phyloP scores from a whole-genome alignment of 805 yeast species.

The Yarrowia porcina region DNA sequence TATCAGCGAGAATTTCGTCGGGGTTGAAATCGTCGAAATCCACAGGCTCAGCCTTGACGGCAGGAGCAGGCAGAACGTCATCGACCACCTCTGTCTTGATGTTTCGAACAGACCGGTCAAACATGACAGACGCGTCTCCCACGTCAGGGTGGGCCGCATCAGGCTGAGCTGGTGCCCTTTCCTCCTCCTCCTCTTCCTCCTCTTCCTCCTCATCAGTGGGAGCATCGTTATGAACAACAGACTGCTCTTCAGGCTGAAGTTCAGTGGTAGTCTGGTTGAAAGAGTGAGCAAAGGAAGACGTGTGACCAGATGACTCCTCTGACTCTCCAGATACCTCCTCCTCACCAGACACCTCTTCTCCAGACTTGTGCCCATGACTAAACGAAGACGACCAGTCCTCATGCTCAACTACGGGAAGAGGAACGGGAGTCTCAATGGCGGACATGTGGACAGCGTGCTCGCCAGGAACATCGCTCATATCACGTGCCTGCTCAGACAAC shows the following conservation, averaged over 20 bases:
- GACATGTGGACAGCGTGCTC: neutral
- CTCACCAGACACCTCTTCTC: no score
- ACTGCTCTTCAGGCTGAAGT: neutral
- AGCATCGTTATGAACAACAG: slow-evolving; percentile 1
- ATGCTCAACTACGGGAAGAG: neutral
- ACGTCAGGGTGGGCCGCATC: no score
- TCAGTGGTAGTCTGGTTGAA: slow-evolving; percentile 13
- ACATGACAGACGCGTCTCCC: neutral
- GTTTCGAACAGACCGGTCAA: neutral
- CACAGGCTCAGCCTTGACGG: slow-evolving; percentile 1
- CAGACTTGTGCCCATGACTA: neutral
- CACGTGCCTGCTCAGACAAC: slow-evolving; percentile 8
- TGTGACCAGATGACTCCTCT: no score
- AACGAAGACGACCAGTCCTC: slow-evolving; percentile 6
- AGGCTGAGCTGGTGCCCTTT: neutral
- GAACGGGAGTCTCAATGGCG: neutral
- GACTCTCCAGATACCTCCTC: no score
- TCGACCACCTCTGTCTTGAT: slow-evolving; percentile 2
- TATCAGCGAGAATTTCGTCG: slow-evolving; percentile 1
- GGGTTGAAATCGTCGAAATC: slow-evolving; percentile 1
- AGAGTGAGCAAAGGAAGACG: neutral
- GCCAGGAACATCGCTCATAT: slow-evolving; percentile 7
- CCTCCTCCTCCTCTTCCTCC: neutral
- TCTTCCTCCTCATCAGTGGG: slow-evolving; percentile 12
- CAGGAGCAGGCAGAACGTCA: neutral